These are phyloP conservation scores for Copromyces sp. DNA, from an alignment of 495 filamentous ascomycete genomes.

Conservation along the genomic window DNA sequence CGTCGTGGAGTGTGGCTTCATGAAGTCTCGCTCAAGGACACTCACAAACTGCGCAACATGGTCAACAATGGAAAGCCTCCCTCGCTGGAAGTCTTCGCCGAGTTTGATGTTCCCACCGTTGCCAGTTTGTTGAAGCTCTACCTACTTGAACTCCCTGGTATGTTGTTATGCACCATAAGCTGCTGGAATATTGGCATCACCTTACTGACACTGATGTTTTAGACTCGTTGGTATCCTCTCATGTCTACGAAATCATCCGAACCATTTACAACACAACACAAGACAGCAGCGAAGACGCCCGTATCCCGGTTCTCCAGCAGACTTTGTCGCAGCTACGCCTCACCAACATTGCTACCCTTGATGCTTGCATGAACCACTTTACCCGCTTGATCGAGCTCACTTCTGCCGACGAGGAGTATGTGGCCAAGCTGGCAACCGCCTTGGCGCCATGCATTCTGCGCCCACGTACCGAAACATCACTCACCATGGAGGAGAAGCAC, in stretches of 20 bases:
- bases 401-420: conserved; percentile 82
- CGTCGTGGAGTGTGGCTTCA: conserved; percentile 87
- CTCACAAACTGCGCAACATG: conserved; percentile 69
- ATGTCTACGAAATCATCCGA: conserved; percentile 97
- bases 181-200: not conserved
- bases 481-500: conserved; percentile 93
- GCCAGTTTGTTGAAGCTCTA: conserved; percentile 93
- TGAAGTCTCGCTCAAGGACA: conserved; percentile 77
- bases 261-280: conserved; percentile 86
- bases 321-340: conserved; percentile 90
- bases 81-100: conserved; percentile 61
- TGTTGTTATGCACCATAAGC: conserved; percentile 25
- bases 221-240: conserved; percentile 96
- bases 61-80: conserved; percentile 86
- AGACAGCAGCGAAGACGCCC: conserved; percentile 53
- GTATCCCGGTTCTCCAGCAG: conserved; percentile 87
- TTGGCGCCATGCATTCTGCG: conserved; percentile 83
- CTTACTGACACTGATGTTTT: conserved; percentile 12
- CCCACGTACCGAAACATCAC: conserved; percentile 70
- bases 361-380: conserved; percentile 96
- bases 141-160: conserved; percentile 89
- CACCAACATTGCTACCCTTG: conserved; percentile 95
- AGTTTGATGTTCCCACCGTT: conserved; percentile 87
- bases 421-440: conserved; percentile 63
- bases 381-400: conserved; percentile 94